A percentile compares a stretch with the other conserved stretches of the same genome.
These are phyloP conservation scores for Tylopilus vinaceipallidus DNA, from an alignment of 768 basidiomycete genomes.

Conservation along the genomic window DNA sequence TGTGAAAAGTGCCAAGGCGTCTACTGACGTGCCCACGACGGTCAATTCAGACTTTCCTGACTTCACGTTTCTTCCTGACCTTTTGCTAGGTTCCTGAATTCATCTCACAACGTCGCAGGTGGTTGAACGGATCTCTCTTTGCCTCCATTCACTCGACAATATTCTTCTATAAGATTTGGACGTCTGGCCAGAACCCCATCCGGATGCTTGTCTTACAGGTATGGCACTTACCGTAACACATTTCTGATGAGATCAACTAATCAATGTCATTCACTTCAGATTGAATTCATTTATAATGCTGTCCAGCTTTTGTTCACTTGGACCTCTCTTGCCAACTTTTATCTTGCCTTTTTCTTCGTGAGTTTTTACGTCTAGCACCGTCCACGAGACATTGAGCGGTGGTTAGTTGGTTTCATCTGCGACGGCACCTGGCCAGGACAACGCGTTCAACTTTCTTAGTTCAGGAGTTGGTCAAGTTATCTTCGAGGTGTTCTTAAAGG, in stretches of 20 bases:
- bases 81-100: conserved; percentile 73
- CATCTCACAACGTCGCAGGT: conserved; percentile 90
- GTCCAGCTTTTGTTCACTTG: conserved; percentile 90
- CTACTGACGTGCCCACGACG: conserved; percentile 92
- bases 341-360: conserved; percentile 92
- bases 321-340: conserved; percentile 93
- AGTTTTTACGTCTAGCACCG: conserved; percentile 33
- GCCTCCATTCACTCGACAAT: conserved; percentile 91
- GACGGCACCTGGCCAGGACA: conserved; percentile 48
- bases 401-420: conserved; percentile 78
- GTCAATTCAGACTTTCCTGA: conserved; percentile 33
- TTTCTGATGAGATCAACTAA: not conserved
- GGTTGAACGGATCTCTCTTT: conserved; percentile 88
- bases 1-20: conserved; percentile 90
- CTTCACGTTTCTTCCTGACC: not conserved
- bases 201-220: conserved; percentile 73
- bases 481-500: conserved; percentile 75
- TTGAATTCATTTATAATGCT: conserved; percentile 92
- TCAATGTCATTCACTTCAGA: conserved; percentile 31
- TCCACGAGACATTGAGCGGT: conserved; percentile 19
- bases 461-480: conserved; percentile 66
- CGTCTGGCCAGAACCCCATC: conserved; percentile 86
- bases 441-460: conserved; percentile 84
- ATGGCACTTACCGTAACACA: not conserved
- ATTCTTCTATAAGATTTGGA: conserved; percentile 86